Conservation (phyloP, 345 rosid genomes). For the Angophora floribunda region DNA sequence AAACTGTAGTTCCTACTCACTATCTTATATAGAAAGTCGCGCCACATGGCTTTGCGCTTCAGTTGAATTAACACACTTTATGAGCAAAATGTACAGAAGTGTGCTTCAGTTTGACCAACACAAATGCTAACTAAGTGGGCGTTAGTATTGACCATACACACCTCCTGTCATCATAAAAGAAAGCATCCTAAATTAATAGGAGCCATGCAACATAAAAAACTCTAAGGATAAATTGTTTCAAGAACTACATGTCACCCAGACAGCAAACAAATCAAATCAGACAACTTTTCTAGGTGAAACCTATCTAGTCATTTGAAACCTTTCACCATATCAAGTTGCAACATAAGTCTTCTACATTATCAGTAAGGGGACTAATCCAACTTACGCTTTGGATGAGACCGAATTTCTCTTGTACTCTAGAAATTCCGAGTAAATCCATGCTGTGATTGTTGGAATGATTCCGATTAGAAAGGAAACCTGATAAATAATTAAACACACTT, state of each 20-base stretch:
- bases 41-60: not conserved
- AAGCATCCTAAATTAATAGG: not conserved
- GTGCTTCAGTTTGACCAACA: not conserved
- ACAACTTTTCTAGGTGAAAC: not conserved
- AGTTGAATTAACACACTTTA: not conserved
- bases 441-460: conserved; percentile 46
- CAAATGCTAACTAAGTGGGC: not conserved
- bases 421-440: conserved; percentile 83
- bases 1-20: not conserved
- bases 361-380: not conserved
- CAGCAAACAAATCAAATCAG: not conserved
- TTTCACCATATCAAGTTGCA: not conserved
- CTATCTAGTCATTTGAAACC: not conserved
- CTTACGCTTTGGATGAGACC: conserved; percentile 55
- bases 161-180: not conserved
- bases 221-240: not conserved
- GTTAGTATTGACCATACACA: not conserved
- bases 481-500: not conserved
- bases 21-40: not conserved
- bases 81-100: not conserved
- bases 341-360: not conserved
- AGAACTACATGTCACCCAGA: not conserved
- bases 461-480: conserved; percentile 82
- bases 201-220: not conserved
- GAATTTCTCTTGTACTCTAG: conserved; percentile 51